Percentiles rank a stretch among this genome's conserved stretches.
These are phyloP conservation scores for Xanthoceras sorbifolium DNA, from an alignment of 345 rosid genomes.

Conservation along the genomic window DNA sequence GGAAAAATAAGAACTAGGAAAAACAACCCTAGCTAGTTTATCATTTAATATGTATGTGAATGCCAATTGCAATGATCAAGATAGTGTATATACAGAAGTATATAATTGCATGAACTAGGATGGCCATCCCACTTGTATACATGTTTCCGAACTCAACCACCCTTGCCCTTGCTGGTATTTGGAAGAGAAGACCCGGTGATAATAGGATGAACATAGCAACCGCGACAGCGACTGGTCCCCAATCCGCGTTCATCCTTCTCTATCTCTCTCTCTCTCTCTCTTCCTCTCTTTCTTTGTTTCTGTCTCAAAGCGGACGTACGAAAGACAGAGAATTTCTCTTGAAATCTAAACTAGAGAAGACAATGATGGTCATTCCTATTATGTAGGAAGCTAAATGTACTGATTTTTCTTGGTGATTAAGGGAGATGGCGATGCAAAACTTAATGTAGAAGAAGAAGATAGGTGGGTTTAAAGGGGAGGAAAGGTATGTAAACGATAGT, in stretches of 20 bases:
- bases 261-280: not conserved
- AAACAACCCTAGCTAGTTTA: not conserved
- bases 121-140: conserved; percentile 86
- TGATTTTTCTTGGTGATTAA: conserved; percentile 51
- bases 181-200: conserved; percentile 90
- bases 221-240: conserved; percentile 83
- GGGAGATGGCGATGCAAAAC: conserved; percentile 59
- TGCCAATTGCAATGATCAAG: conserved; percentile 71
- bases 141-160: conserved; percentile 94
- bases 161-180: conserved; percentile 72
- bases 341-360: not conserved
- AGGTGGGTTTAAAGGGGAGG: conserved; percentile 34
- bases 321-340: conserved; percentile 12
- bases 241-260: conserved; percentile 63
- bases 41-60: conserved; percentile 55
- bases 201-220: conserved; percentile 73
- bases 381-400: conserved; percentile 27
- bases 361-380: conserved; percentile 13
- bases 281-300: not conserved
- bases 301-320: not conserved
- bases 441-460: conserved; percentile 41
- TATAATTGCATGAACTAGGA: conserved; percentile 80
- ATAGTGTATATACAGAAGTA: conserved; percentile 81
- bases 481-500: conserved; percentile 45
- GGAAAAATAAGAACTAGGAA: conserved; percentile 1